Evolutionary conservation across 129 eudicot species (phyloP).

Genomic region (Flaveria trinervia): DNA sequence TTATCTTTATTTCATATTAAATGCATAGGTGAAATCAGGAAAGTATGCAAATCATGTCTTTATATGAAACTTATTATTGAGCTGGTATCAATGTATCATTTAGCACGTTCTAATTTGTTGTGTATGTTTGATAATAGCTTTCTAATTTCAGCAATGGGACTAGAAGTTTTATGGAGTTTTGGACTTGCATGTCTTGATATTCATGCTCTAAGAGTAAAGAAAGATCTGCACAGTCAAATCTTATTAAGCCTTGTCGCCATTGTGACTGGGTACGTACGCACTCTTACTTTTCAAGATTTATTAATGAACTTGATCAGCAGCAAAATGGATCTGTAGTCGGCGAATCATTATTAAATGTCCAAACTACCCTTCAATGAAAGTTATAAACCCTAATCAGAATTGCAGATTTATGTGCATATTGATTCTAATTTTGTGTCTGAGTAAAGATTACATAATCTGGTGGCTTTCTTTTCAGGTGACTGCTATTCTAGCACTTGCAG

Average conservation of each 20-base stretch:
- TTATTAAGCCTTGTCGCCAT: slow-evolving; percentile 62
- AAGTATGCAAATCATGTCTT: neutral
- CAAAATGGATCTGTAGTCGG: neutral
- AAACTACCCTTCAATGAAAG: slow-evolving; percentile 3
- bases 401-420: neutral
- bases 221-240: slow-evolving; percentile 52
- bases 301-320: neutral
- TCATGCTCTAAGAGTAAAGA: slow-evolving; percentile 62
- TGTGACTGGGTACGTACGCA: slow-evolving; percentile 76
- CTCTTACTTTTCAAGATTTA: slow-evolving; percentile 14
- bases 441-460: slow-evolving; percentile 1
- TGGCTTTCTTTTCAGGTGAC: slow-evolving; percentile 55
- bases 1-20: neutral
- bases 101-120: slow-evolving; percentile 26
- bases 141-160: slow-evolving; percentile 85
- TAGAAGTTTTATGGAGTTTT: slow-evolving; percentile 78
- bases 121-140: slow-evolving; percentile 55
- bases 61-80: neutral
- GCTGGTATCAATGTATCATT: slow-evolving; percentile 1
- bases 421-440: neutral
- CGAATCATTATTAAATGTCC: neutral
- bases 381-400: slow-evolving; percentile 10
- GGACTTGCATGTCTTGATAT: slow-evolving; percentile 81
- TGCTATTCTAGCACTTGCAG: slow-evolving; percentile 75
- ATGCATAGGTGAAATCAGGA: neutral